Percentiles rank a stretch among this genome's conserved stretches.
Evolutionary conservation across 305 asterid species (phyloP).

Genomic region (Fraxinus platypoda): DNA sequence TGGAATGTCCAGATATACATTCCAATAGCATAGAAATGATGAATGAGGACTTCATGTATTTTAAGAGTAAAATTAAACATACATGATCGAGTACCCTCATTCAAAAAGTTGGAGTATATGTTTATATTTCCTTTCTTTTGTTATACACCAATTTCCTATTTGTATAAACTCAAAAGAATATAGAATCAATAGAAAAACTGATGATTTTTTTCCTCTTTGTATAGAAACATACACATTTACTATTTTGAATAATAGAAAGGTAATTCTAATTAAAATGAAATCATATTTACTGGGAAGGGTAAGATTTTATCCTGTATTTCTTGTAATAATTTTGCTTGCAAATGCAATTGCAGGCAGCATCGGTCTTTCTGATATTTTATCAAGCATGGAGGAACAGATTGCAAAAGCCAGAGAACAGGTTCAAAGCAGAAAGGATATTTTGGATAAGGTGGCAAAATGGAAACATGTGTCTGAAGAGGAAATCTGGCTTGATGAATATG

Average conservation of each 20-base stretch:
- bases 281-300: neutral
- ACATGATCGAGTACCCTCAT: neutral
- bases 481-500: slow-evolving; percentile 84
- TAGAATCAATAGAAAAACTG: neutral
- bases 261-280: neutral
- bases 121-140: neutral
- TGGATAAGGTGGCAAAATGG: slow-evolving; percentile 86
- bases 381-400: slow-evolving; percentile 66
- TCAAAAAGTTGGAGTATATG: neutral
- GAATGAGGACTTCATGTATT: neutral
- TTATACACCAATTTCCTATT: neutral
- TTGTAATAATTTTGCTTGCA: slow-evolving; percentile 11
- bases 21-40: neutral
- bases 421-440: slow-evolving; percentile 72
- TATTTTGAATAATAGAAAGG: neutral
- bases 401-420: slow-evolving; percentile 68
- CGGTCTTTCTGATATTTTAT: slow-evolving; percentile 58
- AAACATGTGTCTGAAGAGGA: slow-evolving; percentile 73
- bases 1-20: neutral
- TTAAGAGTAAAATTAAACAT: neutral
- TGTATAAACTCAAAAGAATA: neutral
- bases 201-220: neutral
- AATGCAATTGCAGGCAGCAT: slow-evolving; percentile 43
- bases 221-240: neutral
- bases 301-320: neutral